Base-by-base conservation (phyloP, 139 green algal genomes). In the Ostreobium quekettii region DNA sequence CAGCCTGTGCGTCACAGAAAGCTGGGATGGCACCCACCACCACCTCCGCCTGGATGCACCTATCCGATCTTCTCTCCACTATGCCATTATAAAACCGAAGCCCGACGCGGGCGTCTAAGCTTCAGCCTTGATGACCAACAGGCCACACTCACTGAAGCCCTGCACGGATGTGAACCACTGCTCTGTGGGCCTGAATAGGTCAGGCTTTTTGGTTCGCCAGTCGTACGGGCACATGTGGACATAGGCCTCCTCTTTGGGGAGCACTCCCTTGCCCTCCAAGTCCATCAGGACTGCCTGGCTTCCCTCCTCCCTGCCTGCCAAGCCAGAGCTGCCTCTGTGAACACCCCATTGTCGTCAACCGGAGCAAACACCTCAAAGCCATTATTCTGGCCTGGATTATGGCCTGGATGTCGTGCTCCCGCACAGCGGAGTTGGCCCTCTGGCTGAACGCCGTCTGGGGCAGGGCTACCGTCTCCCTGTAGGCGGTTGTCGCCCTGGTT, bases 221-320 rank as follows among this genome's bases (percentile, higher is more conserved):
- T 99, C 93, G 75, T 99, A 99, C 0, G 93, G 93, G 79, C 97
- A 99, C 82, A 96, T 97, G 90, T 99, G 93, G 31, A 70, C 83
- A 74, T 99, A 98, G 26, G 47, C 7, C 74, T 99, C 91, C 78
- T 93, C 82, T 75, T 80, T 70, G 33, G 98, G 74, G 67, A 99
- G 83, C 8, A 73, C 81, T 2, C 78, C 81, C 11, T 67, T 77
- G 4, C 74, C 71, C 2, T 58, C n/a, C 63, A 96, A 69, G 6
- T 84, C 88, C 19, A 79, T 71, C 1, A 96, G 78, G 35, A 97
- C 88, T 1, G 84, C 86, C n/a, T 53, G 70, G 72, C 93, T 97
- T 56, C 91, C 92, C 29, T 96, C 86, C 2, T 62, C 77, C 77
- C 91, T 81, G 11, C 97, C 92, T 4, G 70, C 72, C 62, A 91